These are phyloP conservation scores for Colletotrichum sp. DNA, from an alignment of 2,329 filamentous ascomycete species.

Conservation along the genomic window DNA sequence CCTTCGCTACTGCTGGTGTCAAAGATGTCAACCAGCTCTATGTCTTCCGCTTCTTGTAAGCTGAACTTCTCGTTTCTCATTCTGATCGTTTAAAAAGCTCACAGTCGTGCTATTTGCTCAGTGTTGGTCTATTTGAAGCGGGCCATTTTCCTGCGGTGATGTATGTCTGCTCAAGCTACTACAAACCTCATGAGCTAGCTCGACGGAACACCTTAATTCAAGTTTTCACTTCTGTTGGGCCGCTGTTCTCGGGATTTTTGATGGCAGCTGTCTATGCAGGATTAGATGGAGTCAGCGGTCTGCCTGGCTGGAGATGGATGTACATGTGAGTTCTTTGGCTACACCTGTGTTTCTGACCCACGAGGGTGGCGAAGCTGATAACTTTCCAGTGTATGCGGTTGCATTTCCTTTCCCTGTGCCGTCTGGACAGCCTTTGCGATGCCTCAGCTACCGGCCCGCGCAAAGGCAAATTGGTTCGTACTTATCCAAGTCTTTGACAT, in stretches of 20 bases:
- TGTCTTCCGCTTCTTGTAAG: constrained; percentile 30
- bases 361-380: background rate
- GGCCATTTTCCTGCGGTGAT: constrained; percentile 34
- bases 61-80: background rate
- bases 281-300: constrained; percentile 24
- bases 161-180: constrained; percentile 34
- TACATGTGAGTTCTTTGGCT: constrained; percentile 25
- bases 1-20: constrained; percentile 29
- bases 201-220: constrained; percentile 33
- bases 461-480: constrained; percentile 29
- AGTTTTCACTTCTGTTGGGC: constrained; percentile 29
- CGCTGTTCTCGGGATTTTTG: constrained; percentile 29
- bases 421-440: constrained; percentile 30
- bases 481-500: too few species aligned
- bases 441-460: constrained; percentile 28
- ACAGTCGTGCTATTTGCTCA: background rate
- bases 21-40: constrained; percentile 29
- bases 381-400: constrained; percentile 25
- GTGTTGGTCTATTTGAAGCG: constrained; percentile 32
- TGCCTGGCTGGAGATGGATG: constrained; percentile 31
- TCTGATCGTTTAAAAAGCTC: background rate
- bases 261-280: constrained; percentile 29
- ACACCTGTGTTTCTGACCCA: background rate
- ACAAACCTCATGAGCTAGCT: constrained; percentile 33
- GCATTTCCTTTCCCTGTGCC: constrained; percentile 28